Evolutionary conservation across 306 rosid genomes (phyloP).

Genomic region (Fragaria nilgerrensis): DNA sequence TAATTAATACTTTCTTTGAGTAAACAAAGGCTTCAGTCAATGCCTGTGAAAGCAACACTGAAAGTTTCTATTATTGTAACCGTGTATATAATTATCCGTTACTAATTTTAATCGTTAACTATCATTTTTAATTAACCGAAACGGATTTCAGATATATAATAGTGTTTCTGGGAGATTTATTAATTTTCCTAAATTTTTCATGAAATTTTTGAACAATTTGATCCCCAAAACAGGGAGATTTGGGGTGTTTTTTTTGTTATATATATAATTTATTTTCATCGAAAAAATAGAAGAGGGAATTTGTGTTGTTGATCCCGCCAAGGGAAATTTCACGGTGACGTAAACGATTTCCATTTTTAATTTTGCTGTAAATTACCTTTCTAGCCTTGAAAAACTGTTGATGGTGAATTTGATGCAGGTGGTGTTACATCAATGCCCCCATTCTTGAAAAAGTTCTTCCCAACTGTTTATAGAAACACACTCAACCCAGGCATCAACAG

Average conservation of each 20-base stretch:
- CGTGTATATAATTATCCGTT: neutral
- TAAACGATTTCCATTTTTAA: neutral
- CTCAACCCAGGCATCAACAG: neutral
- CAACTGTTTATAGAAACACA: conserved; percentile 41
- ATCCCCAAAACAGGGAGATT: neutral
- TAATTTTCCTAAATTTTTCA: neutral
- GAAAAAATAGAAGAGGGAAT: neutral
- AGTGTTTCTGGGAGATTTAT: neutral
- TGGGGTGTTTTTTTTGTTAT: too few species aligned
- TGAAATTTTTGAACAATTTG: neutral
- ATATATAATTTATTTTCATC: neutral
- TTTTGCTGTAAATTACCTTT: neutral
- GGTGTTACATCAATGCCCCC: conserved; percentile 72
- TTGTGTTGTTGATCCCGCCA: neutral
- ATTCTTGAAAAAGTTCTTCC: conserved; percentile 62
- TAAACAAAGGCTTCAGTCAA: neutral
- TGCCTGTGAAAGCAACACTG: neutral
- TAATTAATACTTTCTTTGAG: neutral
- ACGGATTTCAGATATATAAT: neutral
- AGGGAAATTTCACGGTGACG: neutral
- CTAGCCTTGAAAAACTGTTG: neutral
- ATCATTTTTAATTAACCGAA: neutral
- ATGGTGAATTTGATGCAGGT: conserved; percentile 32
- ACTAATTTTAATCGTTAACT: neutral
- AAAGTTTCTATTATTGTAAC: conserved; percentile 4